Evolutionary conservation across 2,329 filamentous ascomycete genomes (phyloP).

Genomic region (Nothophaeocryptopus gaeumannii): DNA sequence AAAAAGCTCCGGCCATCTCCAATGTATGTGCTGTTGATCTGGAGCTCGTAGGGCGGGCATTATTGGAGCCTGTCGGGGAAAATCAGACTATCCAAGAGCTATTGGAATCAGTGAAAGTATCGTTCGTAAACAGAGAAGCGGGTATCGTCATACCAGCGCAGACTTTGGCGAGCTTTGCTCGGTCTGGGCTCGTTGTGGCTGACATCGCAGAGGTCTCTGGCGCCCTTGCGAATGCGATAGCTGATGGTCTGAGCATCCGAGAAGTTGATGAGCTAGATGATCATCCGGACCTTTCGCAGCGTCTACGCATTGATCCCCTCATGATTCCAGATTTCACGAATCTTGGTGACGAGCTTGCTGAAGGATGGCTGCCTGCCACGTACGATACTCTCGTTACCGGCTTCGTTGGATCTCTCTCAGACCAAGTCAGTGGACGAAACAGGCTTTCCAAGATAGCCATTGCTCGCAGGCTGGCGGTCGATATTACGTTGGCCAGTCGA

Average conservation of each 20-base stretch:
- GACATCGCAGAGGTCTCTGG: conserved; percentile 1
- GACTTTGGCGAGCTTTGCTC: background rate
- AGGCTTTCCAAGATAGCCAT: conserved; percentile 34
- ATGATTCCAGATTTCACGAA: background rate
- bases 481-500: conserved; percentile 38
- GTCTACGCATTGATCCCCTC: background rate
- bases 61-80: background rate
- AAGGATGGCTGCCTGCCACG: conserved; percentile 4
- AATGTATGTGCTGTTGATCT: background rate
- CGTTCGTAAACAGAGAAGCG: background rate
- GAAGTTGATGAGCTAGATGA: background rate
- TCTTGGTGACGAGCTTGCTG: background rate
- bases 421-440: conserved; percentile 24
- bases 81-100: background rate
- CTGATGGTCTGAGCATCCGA: background rate
- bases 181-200: background rate
- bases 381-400: conserved; percentile 27
- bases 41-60: background rate
- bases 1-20: background rate
- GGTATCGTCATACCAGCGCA: background rate
- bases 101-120: background rate
- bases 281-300: too few relatives aligned
- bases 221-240: background rate
- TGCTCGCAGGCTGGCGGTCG: conserved; percentile 32
- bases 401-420: conserved; percentile 28